Base-by-base conservation (phyloP, 1,139 yeast species). In the Yamadazyma songkhlaensis region DNA sequence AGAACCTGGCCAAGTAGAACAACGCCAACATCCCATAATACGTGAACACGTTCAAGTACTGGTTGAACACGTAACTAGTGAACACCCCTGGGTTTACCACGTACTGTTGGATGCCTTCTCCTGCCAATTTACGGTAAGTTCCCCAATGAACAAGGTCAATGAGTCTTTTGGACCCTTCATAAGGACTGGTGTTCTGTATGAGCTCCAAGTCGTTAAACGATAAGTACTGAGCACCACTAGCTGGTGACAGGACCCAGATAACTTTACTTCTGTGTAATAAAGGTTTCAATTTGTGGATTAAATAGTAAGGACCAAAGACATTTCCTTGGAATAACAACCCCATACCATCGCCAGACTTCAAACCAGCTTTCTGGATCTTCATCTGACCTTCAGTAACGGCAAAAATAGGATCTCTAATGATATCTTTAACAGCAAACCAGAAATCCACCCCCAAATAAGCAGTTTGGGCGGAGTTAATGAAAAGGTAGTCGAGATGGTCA, bases 31-130 rank as follows among this genome's bases (percentile, higher is more conserved):
- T 92, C 8, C 95, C 95, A 46, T 84, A 79, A 55, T 80, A 86
- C 1, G 95, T 81, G 57, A 89, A 69, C 7, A 84, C 60, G 55
- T 88, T 88, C 57, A 94, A 72, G 47, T 76, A 84, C 43, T 85
- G 78, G 54, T 77, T 81, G 51, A 86, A 87, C 2, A 95, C 84
- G 45, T 83, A 83, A 42, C 95, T 84, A 22, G 84, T 82, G 60
- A 94, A 89, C 25, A 94, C 87, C 11, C 99, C 99, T 0, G 99
- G 99, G 46, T 92, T 97, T 7, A 86, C 81, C 32, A 92, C 66
- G 60, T 84, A 87, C 53, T 85, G 90, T 31, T 67, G 67, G 35
- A 92, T 77, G 1, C 80, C 83, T 39, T 71, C 51, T 10, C 72
- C 50, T 23, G 62, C 50, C 29, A 59, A 53, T 14, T 63, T 50